Evolutionary conservation across 208 protist species (phyloP).

Genomic region (Crithidia brevicula): DNA sequence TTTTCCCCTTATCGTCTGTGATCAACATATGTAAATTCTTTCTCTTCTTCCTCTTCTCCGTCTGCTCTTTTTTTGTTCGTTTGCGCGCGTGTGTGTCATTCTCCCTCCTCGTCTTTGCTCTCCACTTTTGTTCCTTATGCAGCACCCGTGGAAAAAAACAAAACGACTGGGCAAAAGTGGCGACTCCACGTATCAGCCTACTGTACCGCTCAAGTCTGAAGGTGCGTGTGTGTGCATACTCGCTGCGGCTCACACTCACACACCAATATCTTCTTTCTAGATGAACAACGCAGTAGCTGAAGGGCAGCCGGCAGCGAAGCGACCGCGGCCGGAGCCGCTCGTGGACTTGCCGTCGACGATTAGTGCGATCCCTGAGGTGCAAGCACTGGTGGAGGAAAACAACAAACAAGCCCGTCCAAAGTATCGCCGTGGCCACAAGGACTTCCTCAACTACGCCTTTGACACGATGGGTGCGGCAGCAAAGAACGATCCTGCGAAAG

Average conservation of each 20-base stretch:
- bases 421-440: conserved; percentile 40
- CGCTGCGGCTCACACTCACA: too few relatives aligned
- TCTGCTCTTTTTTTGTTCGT: not conserved
- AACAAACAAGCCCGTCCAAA: conserved; percentile 60
- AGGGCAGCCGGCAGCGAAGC: conserved; percentile 16
- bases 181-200: too few relatives aligned
- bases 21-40: too few relatives aligned
- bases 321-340: conserved; percentile 22
- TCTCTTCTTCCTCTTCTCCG: not conserved
- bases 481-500: conserved; percentile 12
- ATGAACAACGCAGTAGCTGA: not conserved
- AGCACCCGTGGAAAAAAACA: too few relatives aligned
- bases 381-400: conserved; percentile 58
- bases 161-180: too few relatives aligned
- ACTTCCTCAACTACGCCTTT: conserved; percentile 80
- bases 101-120: too few relatives aligned
- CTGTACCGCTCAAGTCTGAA: too few relatives aligned
- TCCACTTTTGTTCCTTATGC: too few relatives aligned
- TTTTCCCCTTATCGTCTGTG: too few relatives aligned
- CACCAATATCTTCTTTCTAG: too few relatives aligned
- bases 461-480: conserved; percentile 41
- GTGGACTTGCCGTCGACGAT: conserved; percentile 47
- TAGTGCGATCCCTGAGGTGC: conserved; percentile 50
- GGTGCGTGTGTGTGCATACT: too few relatives aligned
- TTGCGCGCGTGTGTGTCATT: too few relatives aligned